Base-by-base conservation (phyloP, 768 basidiomycete genomes). In the Amylocystis lapponica region DNA sequence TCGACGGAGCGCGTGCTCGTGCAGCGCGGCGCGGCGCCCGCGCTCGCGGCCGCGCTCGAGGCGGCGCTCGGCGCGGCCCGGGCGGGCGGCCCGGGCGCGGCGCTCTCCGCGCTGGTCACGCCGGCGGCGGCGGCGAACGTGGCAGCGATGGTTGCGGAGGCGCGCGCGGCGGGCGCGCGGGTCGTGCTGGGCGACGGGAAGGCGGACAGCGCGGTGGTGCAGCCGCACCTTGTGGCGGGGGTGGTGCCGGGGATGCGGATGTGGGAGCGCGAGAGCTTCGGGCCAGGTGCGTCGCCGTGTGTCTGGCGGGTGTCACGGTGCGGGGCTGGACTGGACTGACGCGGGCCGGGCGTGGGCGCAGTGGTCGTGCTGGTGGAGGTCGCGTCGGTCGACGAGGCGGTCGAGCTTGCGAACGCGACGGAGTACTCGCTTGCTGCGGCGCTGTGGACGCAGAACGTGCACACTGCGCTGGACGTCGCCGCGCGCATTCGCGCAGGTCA, bases 391-490 rank as follows among this genome's bases (percentile, higher is more conserved):
- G 72, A 76, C 20, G 78, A 81, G 54, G 77, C 75, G 8, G 60
- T 81, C 6, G 69, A 71, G 27, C 58, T 78, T 14, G 77, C 79
- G 7, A 83, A 83, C 50, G 61, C 67, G 1, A 66, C 74, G 0
- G 70, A 73, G 1, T 80, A 76, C 38, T 74, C 76, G 3, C 61
- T 84, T 26, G 59, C 65, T 1, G 65, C 79, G 1, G 66, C 71
- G 0, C 49, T 83, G 8, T 83, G 79, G 77, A 72, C 77, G 1
- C 55, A 51, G 5, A 69, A 79, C 49, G 46, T 72, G 27, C 57
- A 68, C 44, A 49, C 52, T 17, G 78, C 72, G 0, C 59, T 74
- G 47, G 58, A 66, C 5, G 62, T 79, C 13, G 74, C 78, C 17
- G 60, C 60, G 20, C 62, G 69, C 9, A 67, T 83, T 31, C 70